Percentiles rank a stretch among this genome's conserved stretches.
Evolutionary conservation across 345 rosid genomes (phyloP).

Genomic region (Eucalyptus paniculata): DNA sequence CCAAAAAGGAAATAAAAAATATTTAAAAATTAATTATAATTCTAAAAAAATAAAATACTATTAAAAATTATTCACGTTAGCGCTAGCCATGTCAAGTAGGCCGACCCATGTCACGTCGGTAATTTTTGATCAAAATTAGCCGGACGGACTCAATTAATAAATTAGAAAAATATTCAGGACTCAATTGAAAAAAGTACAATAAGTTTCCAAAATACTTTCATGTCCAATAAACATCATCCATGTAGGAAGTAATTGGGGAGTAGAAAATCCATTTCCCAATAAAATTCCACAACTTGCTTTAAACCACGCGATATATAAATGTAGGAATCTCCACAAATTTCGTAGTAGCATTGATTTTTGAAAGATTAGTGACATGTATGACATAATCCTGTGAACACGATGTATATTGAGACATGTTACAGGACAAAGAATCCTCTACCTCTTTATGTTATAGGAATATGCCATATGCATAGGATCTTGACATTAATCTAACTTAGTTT

Average conservation of each 20-base stretch:
- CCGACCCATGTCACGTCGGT: accelerated
- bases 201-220: background rate
- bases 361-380: background rate
- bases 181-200: background rate
- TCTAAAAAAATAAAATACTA: too few relatives aligned
- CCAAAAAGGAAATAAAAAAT: too few relatives aligned
- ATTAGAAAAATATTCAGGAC: too few relatives aligned
- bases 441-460: background rate
- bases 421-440: background rate
- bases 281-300: background rate
- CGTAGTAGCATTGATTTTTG: background rate
- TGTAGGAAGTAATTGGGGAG: background rate
- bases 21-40: too few relatives aligned
- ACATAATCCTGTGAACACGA: background rate
- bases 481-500: background rate
- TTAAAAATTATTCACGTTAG: too few relatives aligned
- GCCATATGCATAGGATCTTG: background rate
- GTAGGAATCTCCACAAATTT: background rate
- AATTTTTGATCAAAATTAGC: too few relatives aligned
- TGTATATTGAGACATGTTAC: background rate
- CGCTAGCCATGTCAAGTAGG: accelerated
- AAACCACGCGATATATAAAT: background rate
- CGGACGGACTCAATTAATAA: accelerated
- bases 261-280: background rate
- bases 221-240: background rate